phyloP scores from a whole-genome alignment of 1,139 yeast genomes.

The Hyphopichia burtonii region DNA sequence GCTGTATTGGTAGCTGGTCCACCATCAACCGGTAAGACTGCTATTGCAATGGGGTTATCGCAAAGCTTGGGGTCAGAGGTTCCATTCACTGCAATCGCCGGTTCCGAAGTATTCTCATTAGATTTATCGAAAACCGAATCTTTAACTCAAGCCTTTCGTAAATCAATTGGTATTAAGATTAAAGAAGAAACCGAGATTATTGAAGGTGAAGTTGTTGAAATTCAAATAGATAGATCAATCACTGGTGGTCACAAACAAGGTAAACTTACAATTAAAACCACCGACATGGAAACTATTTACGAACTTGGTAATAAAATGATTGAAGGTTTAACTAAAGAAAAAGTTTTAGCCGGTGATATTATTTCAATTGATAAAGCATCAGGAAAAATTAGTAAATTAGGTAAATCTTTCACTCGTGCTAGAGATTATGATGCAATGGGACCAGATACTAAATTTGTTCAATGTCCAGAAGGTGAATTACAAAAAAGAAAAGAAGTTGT shows the following conservation, averaged over 20 bases:
- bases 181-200: constrained; percentile 96
- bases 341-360: constrained; percentile 96
- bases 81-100: constrained; percentile 94
- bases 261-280: constrained; percentile 92
- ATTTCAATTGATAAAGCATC: constrained; percentile 93
- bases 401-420: constrained; percentile 93
- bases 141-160: constrained; percentile 91
- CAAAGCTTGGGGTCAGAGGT: constrained; percentile 88
- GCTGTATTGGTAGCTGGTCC: constrained; percentile 97
- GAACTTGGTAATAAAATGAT: constrained; percentile 98
- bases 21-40: constrained; percentile 98
- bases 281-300: constrained; percentile 98
- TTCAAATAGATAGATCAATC: constrained; percentile 92
- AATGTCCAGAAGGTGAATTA: constrained; percentile 98
- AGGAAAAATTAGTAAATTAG: constrained; percentile 91
- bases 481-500: constrained; percentile 94
- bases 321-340: constrained; percentile 91
- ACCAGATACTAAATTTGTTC: constrained; percentile 95
- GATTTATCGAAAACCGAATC: constrained; percentile 95
- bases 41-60: constrained; percentile 95
- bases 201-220: constrained; percentile 98
- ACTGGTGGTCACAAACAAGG: constrained; percentile 99
- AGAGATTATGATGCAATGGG: constrained; percentile 99
- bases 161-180: constrained; percentile 90
- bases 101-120: constrained; percentile 87